Conservation (phyloP, 2,329 filamentous ascomycete genomes). For the Dothidotthia symphoricarpi region DNA sequence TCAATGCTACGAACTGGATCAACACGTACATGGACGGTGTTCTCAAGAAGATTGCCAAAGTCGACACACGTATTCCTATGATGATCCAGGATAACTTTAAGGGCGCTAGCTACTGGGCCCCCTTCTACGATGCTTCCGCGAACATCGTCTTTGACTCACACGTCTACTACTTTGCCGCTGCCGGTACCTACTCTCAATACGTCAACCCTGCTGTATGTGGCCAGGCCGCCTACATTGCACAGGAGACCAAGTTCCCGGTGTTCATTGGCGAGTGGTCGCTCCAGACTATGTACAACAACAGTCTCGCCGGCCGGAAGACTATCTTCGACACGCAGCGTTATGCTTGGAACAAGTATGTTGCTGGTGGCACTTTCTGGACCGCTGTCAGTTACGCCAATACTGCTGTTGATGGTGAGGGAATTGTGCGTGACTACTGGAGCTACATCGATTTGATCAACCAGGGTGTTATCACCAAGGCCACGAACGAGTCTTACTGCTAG, state of each 20-base stretch:
- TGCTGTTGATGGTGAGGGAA: conserved; percentile 9
- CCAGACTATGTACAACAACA: conserved; percentile 10
- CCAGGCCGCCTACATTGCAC: background rate
- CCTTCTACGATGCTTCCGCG: background rate
- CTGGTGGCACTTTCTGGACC: conserved; percentile 7
- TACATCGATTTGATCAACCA: conserved; percentile 9
- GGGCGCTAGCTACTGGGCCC: conserved; percentile 14
- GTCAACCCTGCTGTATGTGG: conserved; percentile 3
- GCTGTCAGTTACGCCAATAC: conserved; percentile 1
- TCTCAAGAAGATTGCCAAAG: conserved; percentile 12
- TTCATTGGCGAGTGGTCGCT: conserved; percentile 10
- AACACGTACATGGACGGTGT: conserved; percentile 31
- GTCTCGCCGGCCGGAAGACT: conserved; percentile 1
- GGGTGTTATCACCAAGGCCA: conserved; percentile 6
- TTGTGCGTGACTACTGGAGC: conserved; percentile 10
- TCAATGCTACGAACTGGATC: conserved; percentile 30
- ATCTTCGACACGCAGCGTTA: conserved; percentile 6
- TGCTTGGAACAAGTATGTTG: conserved; percentile 8
- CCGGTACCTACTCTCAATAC: conserved; percentile 1
- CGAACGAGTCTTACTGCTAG: conserved; percentile 6
- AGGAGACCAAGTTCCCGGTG: conserved; percentile 6
- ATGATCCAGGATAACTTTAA: conserved; percentile 16
- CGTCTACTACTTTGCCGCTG: conserved; percentile 6
- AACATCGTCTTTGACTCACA: conserved; percentile 8
- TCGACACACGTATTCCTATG: conserved; percentile 10